Conservation (phyloP, 805 yeast species). For the Metschnikowia matae region DNA sequence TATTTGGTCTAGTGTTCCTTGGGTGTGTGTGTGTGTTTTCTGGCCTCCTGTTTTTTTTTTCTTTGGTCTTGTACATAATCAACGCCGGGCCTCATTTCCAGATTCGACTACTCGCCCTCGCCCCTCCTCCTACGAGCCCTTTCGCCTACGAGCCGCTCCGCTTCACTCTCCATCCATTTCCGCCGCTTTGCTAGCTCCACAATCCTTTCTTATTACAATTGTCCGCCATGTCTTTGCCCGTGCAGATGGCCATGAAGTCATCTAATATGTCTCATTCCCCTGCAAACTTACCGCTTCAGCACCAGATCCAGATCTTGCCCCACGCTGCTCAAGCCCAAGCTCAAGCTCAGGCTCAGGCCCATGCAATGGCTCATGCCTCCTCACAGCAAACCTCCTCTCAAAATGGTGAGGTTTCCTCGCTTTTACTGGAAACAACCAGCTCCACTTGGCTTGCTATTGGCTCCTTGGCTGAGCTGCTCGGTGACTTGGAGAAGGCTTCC, state of each 20-base stretch:
- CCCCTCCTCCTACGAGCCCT: neutral
- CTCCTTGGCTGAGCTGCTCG: conserved; percentile 81
- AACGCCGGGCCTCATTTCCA: neutral
- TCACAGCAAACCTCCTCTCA: conserved; percentile 8
- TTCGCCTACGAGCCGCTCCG: too few relatives aligned
- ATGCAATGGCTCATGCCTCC: conserved; percentile 13
- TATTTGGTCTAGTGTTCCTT: too few relatives aligned
- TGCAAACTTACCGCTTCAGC: conserved; percentile 15
- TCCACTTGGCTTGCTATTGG: conserved; percentile 91
- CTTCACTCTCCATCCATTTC: neutral
- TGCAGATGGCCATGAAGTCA: conserved; percentile 20
- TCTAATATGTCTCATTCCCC: conserved; percentile 13
- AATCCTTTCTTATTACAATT: neutral
- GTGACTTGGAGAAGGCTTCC: conserved; percentile 85
- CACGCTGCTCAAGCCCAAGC: conserved; percentile 11
- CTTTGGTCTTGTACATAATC: conserved; percentile 2
- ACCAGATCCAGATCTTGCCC: conserved; percentile 18
- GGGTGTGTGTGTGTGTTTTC: too few relatives aligned
- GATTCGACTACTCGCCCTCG: neutral
- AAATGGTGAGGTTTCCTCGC: conserved; percentile 13
- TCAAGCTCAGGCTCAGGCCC: conserved; percentile 12
- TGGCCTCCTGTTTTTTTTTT: neutral
- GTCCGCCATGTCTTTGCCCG: conserved; percentile 16
- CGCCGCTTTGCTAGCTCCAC: neutral
- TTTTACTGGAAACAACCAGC: conserved; percentile 51